These are phyloP conservation scores for Sporisorium scitamineum DNA, from an alignment of 1,284 basidiomycete genomes.

Conservation along the genomic window DNA sequence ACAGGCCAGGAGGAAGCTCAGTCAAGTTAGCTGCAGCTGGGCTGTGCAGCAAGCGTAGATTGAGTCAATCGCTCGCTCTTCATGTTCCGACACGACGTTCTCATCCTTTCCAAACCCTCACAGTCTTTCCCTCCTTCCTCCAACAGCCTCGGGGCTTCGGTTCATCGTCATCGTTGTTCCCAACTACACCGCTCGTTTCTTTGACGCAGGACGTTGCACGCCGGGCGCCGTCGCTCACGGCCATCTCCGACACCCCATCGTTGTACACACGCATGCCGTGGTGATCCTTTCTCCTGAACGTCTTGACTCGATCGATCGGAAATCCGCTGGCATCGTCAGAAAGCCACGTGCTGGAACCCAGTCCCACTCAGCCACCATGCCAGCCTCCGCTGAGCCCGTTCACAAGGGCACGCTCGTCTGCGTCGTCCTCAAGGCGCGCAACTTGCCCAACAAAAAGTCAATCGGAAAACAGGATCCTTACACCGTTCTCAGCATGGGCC, in stretches of 20 bases:
- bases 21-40: not conserved
- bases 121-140: not conserved
- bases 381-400: conserved; percentile 33
- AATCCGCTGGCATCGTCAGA: not conserved
- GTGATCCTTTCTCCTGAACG: not conserved
- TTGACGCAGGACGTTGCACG: not conserved
- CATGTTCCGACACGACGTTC: not conserved
- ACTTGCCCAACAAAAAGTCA: conserved; percentile 66
- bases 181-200: not conserved
- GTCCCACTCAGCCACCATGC: conserved; percentile 23
- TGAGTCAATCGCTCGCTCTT: not conserved
- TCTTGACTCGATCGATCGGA: not conserved
- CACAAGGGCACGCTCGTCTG: conserved; percentile 86
- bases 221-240: not conserved
- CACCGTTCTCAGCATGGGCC: conserved; percentile 81
- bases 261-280: conserved; percentile 8
- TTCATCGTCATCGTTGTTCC: not conserved
- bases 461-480: conserved; percentile 94
- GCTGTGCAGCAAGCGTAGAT: conserved; percentile 1
- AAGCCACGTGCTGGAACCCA: not conserved
- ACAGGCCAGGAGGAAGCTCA: not conserved
- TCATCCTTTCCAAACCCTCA: not conserved
- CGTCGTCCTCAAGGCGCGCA: conserved; percentile 92
- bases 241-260: not conserved
- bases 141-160: not conserved